Percentiles rank a stretch among this genome's conserved stretches.
phyloP scores from a whole-genome alignment of 371 early-diverging fungal species.

The Mucor saturninus region DNA sequence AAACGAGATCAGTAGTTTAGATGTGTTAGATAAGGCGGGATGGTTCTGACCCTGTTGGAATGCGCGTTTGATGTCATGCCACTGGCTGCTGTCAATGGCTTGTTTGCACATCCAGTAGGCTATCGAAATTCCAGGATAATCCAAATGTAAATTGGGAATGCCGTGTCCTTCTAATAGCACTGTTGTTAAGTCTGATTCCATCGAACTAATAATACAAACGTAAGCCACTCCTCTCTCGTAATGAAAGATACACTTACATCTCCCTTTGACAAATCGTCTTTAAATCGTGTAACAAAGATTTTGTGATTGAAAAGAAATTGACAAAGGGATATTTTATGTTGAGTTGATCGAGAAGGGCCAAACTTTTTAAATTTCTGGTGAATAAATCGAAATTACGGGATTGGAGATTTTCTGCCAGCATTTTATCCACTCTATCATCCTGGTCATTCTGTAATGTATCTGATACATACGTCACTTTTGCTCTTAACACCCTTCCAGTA shows the following conservation, averaged over 20 bases:
- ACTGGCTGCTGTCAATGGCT: conserved; percentile 36
- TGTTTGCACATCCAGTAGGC: conserved; percentile 59
- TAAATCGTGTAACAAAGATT: conserved; percentile 46
- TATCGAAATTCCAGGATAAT: conserved; percentile 59
- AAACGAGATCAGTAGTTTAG: conserved; percentile 39
- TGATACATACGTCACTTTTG: conserved; percentile 63
- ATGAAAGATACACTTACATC: conserved; percentile 36
- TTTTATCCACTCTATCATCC: conserved; percentile 58
- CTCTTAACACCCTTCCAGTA: conserved; percentile 46
- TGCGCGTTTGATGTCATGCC: conserved; percentile 38
- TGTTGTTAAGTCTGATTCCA: conserved; percentile 32
- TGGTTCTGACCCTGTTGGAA: conserved; percentile 22
- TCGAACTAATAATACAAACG: background rate
- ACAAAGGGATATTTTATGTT: conserved; percentile 53
- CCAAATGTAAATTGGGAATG: conserved; percentile 54
- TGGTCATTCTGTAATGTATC: conserved; percentile 55
- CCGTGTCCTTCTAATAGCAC: conserved; percentile 62
- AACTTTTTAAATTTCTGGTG: conserved; percentile 52
- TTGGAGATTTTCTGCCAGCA: conserved; percentile 55
- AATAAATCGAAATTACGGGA: conserved; percentile 50
- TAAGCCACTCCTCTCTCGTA: background rate
- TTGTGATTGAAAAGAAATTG: conserved; percentile 59
- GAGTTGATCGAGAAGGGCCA: conserved; percentile 60
- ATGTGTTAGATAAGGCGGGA: conserved; percentile 18
- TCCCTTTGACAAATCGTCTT: conserved; percentile 43